Conservation (phyloP, 75 land plant genomes). For the Pinus taeda region DNA sequence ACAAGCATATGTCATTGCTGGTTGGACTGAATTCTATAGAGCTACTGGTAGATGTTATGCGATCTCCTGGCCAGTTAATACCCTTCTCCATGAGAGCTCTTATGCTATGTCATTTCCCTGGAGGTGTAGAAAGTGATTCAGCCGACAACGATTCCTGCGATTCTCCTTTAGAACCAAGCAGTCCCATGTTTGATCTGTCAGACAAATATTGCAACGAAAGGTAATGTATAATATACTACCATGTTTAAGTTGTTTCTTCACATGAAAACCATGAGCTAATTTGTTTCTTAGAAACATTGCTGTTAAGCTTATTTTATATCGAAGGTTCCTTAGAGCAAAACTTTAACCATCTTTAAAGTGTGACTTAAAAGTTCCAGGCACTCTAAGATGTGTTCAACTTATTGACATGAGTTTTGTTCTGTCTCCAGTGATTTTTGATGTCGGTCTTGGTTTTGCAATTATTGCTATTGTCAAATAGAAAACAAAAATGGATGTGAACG, state of each 20-base stretch:
- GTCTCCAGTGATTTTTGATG: neutral
- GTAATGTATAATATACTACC: conserved; percentile 13
- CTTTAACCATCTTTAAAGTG: neutral
- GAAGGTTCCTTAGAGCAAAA: neutral
- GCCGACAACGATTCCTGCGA: conserved; percentile 86
- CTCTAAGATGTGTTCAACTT: neutral
- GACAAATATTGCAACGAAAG: conserved; percentile 52
- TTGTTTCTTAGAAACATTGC: neutral
- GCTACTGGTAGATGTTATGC: conserved; percentile 87
- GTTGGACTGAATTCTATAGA: conserved; percentile 82
- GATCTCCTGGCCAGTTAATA: conserved; percentile 86
- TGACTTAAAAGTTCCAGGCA: neutral
- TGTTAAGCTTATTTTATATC: neutral
- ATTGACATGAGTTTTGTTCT: neutral
- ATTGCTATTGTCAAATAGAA: neutral
- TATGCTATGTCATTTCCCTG: conserved; percentile 72
- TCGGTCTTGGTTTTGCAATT: neutral
- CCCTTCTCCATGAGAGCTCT: conserved; percentile 76
- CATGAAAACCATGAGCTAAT: neutral
- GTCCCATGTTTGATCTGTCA: conserved; percentile 60
- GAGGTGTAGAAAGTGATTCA: conserved; percentile 79
- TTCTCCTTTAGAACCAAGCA: conserved; percentile 82
- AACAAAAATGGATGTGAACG: neutral
- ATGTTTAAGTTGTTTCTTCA: neutral
- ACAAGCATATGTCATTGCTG: conserved; percentile 83